Evolutionary conservation across 2,329 filamentous ascomycete species (phyloP), one percentile per base, ranked within the genome.

Genomic region (Fusarium temperatum): DNA sequence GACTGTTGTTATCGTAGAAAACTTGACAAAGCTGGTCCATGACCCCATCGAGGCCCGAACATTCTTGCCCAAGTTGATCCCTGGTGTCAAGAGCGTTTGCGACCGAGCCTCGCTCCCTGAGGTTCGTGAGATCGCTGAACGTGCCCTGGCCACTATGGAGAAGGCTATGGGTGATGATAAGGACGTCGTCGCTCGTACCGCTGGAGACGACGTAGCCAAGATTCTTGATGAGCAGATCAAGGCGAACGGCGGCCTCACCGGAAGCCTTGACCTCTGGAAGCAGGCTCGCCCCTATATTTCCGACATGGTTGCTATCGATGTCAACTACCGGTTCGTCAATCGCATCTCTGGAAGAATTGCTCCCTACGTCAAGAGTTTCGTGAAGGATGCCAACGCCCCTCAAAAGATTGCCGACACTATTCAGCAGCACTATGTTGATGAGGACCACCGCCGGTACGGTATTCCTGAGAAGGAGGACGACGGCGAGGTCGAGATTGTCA

Each of bases 11-110:
- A 97, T 99, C 58, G 93, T 96, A 26, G 96, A 99, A 86, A 99
- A 99, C 85, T 87, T 99, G 86, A 99, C 96, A 70, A 98, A 98
- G 87, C 91, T 99, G 38, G 96, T 99, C 35, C 96, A 99, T 83
- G 95, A 92, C 82, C 96, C 96, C 20, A 91, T 98, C 68, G 96
- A 99, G 86, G 96, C 96, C 39, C 90, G 96, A 75, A 94, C 94
- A 63, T 99, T 99, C 88, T 85, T 99, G 81, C 96, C 96, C 58
- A 98, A 98, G 84, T 88, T 99, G 59, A 93, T 94, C 80, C 96
- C 96, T 48, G 96, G 96, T 89, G 93, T 99, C 53, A 94, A 98
- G 87, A 89, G 88, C 63, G 96, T 99, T 66, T 90, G 92, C 75
- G 92, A 97, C 77, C 91, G 95, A 73, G 96, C 96, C 35, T 97